Evolutionary conservation across 176 grass and related monocot genomes (phyloP), one percentile per base, ranked within the genome.

Genomic region (Carex parvula): DNA sequence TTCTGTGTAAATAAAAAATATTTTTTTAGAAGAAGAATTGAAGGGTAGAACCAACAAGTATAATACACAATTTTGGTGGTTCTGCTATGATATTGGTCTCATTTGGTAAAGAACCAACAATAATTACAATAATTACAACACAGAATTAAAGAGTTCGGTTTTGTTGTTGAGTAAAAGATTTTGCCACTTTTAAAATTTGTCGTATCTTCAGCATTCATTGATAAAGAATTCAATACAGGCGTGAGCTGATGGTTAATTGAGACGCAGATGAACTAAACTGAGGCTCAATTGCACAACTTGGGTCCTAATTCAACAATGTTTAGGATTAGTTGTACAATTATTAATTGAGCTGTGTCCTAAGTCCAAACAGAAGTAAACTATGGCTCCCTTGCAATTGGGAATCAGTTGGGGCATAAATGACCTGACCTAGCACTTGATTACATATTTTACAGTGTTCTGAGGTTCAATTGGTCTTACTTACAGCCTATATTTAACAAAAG

Each of bases 1-100:
- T 99, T 99, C 96, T 99, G 89, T 87, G 86, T 53, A 63, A 56
- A 44, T 82, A 60, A 33, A 84, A 14, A 67, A 35, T 57, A 81
- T 79, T 68, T 82, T 33, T 60, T 9, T 77, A 83, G 53, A 15
- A 78, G 60, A 71, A 82, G 12, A 71, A 35, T n/a, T 56, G 21
- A 1, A n/a, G 12, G 68, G 41, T 57, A 9, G 12, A 17, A 39
- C 32, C 8, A 42, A 11, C 26, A 11, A 81, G 56, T 5, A 37
- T 35, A 24, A 21, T 42, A 63, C 18, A 63, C 63, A 44, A 3
- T 53, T 78, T 44, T 81, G 15, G 10, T 20, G 41, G 60, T 81
- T 63, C 2, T 42, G 15, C 33, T 41, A 14, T n/a, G 32, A 1
- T 42, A 61, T 60, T 80, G 17, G 42, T 50, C 6, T n/a, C 53